Evolutionary conservation across 2,329 filamentous ascomycete genomes (phyloP).

Genomic region (Epichloe uncinata): DNA sequence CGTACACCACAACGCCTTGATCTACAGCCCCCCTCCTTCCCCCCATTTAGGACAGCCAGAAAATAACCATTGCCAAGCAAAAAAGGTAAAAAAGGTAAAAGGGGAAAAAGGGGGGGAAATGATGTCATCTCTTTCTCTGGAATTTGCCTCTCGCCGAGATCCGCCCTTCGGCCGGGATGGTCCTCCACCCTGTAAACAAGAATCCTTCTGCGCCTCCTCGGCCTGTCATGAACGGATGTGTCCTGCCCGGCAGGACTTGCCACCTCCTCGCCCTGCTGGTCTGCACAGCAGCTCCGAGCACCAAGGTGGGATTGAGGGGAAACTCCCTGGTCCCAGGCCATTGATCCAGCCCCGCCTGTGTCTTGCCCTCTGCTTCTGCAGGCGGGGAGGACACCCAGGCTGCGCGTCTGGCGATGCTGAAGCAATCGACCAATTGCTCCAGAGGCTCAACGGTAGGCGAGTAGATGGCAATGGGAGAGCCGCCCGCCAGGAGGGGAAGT

Average conservation of each 20-base stretch:
- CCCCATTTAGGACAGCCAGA: not conserved
- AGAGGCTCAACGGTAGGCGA: constrained; percentile 69
- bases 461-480: constrained; percentile 77
- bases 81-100: too few relatives aligned
- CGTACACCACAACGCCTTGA: not conserved
- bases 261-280: constrained; percentile 65
- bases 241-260: constrained; percentile 85
- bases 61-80: not conserved
- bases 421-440: constrained; percentile 65
- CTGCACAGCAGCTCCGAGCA: constrained; percentile 71
- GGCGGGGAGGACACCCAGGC: constrained; percentile 53
- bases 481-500: constrained; percentile 70
- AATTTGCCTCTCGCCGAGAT: constrained; percentile 74
- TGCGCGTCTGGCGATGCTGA: constrained; percentile 64
- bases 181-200: constrained; percentile 70
- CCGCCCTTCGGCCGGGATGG: constrained; percentile 64
- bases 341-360: constrained; percentile 34
- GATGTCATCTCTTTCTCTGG: constrained; percentile 43
- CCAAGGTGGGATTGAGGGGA: constrained; percentile 70
- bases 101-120: not conserved
- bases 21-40: not conserved
- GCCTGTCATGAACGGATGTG: constrained; percentile 88
- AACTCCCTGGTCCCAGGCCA: constrained; percentile 64
- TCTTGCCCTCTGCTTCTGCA: constrained; percentile 29
- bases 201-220: constrained; percentile 83